Base-by-base conservation (phyloP, 208 protist genomes). In the Leishmania amazonensis region DNA sequence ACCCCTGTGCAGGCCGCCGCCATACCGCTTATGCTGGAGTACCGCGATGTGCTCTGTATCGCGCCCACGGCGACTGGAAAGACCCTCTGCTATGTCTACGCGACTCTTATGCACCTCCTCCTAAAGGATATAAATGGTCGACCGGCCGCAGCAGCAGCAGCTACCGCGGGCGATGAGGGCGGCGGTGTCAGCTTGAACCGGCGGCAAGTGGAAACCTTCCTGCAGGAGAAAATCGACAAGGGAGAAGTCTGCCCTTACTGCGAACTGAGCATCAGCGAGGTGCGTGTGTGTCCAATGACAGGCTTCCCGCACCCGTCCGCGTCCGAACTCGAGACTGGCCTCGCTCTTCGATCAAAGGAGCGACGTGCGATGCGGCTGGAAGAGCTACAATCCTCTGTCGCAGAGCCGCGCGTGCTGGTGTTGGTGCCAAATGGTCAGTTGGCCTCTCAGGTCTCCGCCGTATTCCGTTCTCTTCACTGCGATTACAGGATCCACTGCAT, bases 61-160 rank as follows among this genome's bases (percentile, higher is more conserved):
- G 88, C 97, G 28, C 92, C 94, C 1, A 97, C 97, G 6, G 93
- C 95, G 15, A 96, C 94, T 24, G 97, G 97, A n/a, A 99, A 98
- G 81, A 98, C 96, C 15, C 87, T 98, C 49, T 89, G 90, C 57
- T 98, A 98, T 86, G 89, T 89, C n/a, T 91, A 98, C 80, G 92
- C 96, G 15, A 84, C 88, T 21, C 81, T 98, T 60, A 76, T 97
- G 79, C 87, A 91, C 64, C 76, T 98, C 24, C 67, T 90, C 57
- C 58, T 93, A 60, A 81, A 87, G 75, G 85, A 86, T 54, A 83
- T 82, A 53, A 76, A 49, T 21, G 81, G 67, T 17, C 74, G 53
- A 1, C 42, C 68, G 5, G 17, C 74, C 19, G 38, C 21, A 17
- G 24, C 13, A 6, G 60, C 51, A 15, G 45, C 38, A 75, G 58